Percentiles rank a stretch among this genome's conserved stretches.
phyloP scores from a whole-genome alignment of 2,329 filamentous ascomycete species.

The Trichoderma sp. region DNA sequence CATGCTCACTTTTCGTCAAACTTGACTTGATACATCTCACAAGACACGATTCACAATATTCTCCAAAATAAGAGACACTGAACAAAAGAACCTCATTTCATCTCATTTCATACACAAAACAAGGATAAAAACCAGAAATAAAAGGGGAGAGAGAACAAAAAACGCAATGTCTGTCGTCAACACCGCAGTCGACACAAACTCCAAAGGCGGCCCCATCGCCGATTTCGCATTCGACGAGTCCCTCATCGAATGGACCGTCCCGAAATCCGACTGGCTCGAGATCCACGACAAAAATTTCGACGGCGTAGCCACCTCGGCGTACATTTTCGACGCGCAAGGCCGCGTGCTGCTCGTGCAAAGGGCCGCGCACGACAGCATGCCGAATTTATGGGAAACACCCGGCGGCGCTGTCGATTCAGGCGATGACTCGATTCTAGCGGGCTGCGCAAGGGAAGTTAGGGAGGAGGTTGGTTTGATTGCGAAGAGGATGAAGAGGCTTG shows the following conservation, averaged over 20 bases:
- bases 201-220: not conserved
- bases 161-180: not conserved
- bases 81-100: not conserved
- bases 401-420: conserved; percentile 49
- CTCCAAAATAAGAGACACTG: not conserved
- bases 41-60: not conserved
- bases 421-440: conserved; percentile 45
- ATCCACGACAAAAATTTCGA: conserved; percentile 28
- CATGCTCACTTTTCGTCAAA: not conserved
- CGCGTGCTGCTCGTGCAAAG: conserved; percentile 50
- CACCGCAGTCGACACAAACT: not conserved
- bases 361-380: conserved; percentile 46
- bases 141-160: not conserved
- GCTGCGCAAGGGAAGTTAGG: conserved; percentile 49
- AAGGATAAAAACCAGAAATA: not conserved
- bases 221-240: conserved; percentile 18
- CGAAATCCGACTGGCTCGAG: conserved; percentile 13
- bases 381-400: conserved; percentile 50
- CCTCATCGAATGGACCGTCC: conserved; percentile 13
- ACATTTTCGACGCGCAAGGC: conserved; percentile 38
- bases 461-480: conserved; percentile 48
- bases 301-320: conserved; percentile 36
- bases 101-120: not conserved
- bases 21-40: not conserved
- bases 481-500: conserved; percentile 31